Base-by-base conservation (phyloP, 805 yeast genomes). In the Priceomyces melissophilus region DNA sequence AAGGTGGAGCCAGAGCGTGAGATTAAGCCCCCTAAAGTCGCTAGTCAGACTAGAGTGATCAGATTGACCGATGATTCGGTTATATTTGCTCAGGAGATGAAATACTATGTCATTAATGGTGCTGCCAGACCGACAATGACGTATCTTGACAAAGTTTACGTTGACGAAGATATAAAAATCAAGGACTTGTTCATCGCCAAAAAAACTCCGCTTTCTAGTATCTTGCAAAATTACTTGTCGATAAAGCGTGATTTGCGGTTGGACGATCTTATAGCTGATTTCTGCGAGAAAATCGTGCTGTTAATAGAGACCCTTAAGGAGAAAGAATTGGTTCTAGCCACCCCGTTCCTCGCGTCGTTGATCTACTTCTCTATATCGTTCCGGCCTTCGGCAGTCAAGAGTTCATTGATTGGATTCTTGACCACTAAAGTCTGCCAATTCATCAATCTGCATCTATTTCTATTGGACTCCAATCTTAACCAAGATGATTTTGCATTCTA, bases 311-410 rank as follows among this genome's bases (percentile, higher is more conserved):
- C 62, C 7, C 58, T 73, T 28, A 48, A 63, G 10, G 40, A 48
- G 3, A 35, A 41, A 9, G 51, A 58, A 13, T 38, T 55, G 6
- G 46, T 69, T 2, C 45, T 74, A 1, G 57, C 81, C 0, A 64
- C 81, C 3, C 93, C 93, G 1, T 83, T 80, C 53, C 47, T 85
- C 10, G 53, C 83, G 2, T 69, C 84, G 1, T 49, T 85, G 30
- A 61, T 84, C 30, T 79, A 79, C 48, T 76, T 77, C 38, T 53
- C 79, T 1, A 57, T 83, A 4, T 69, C 60, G 14, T 86, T 80
- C 58, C 67, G 86, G 52, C 82, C 86, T 1, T 75, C 76, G 41
- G 89, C 91, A 1, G 68, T 82, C 1, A 65, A 63, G 14, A 58
- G 52, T 29, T 51, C 55, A 10, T 63, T 72, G 16, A 54, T 63